Conservation (phyloP, 2,329 filamentous ascomycete species). For the Aspergillus quadricinctus region DNA sequence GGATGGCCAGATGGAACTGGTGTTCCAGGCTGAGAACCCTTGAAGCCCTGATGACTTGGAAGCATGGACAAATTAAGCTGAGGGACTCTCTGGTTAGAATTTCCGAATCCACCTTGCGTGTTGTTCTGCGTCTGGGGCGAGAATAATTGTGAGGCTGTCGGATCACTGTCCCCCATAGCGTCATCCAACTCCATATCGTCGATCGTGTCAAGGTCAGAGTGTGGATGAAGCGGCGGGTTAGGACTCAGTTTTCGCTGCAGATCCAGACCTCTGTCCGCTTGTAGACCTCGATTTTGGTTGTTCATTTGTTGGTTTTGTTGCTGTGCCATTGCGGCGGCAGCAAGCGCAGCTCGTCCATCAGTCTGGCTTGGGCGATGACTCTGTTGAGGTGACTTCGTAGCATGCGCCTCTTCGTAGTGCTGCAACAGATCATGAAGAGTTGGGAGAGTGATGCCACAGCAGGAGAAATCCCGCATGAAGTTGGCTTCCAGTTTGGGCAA, state of each 20-base stretch:
- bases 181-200: slow-evolving; percentile 98
- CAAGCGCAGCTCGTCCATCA: slow-evolving; percentile 49
- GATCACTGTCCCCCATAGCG: slow-evolving; percentile 52
- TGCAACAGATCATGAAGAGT: slow-evolving; percentile 92
- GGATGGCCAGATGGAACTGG: slow-evolving; percentile 65
- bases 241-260: slow-evolving; percentile 36
- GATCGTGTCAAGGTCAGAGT: slow-evolving; percentile 70
- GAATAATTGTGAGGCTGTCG: slow-evolving; percentile 35
- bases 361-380: slow-evolving; percentile 47
- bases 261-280: slow-evolving; percentile 31
- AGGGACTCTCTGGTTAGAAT: slow-evolving; percentile 54
- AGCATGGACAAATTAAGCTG: slow-evolving; percentile 79
- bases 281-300: slow-evolving; percentile 32
- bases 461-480: slow-evolving; percentile 96
- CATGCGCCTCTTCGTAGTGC: slow-evolving; percentile 95
- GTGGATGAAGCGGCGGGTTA: slow-evolving; percentile 27
- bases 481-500: slow-evolving; percentile 93
- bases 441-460: slow-evolving; percentile 83
- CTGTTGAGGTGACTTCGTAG: slow-evolving; percentile 57
- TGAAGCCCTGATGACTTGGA: slow-evolving; percentile 69
- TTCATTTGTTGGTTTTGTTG: slow-evolving; percentile 46
- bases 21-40: slow-evolving; percentile 80
- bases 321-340: slow-evolving; percentile 45
- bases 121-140: slow-evolving; percentile 65
- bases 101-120: slow-evolving; percentile 58